Evolutionary conservation across 495 filamentous ascomycete genomes (phyloP).

Genomic region (Penicillium argentinense): DNA sequence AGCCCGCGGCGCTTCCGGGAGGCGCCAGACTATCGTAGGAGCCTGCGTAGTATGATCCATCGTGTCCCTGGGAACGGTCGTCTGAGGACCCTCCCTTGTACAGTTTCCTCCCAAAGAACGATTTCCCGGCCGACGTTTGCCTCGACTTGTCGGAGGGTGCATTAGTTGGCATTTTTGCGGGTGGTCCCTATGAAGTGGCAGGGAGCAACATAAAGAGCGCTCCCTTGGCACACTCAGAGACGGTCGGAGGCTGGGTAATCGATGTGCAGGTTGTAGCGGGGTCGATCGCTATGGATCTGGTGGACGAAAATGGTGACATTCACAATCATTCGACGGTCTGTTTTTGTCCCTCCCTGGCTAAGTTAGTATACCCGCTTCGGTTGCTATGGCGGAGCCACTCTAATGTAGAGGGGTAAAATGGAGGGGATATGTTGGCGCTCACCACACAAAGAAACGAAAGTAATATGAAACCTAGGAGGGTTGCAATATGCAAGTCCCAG

Average conservation of each 20-base stretch:
- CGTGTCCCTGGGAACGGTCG: conserved; percentile 56
- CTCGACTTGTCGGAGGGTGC: conserved; percentile 75
- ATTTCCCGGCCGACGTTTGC: conserved; percentile 81
- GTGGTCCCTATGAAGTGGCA: conserved; percentile 36
- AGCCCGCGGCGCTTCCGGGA: conserved; percentile 57
- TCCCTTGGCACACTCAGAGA: conserved; percentile 15
- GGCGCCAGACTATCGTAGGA: conserved; percentile 49
- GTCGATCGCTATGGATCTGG: conserved; percentile 21
- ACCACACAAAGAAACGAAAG: conserved; percentile 17
- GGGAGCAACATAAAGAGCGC: conserved; percentile 44
- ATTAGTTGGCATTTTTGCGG: conserved; percentile 52
- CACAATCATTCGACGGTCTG: conserved; percentile 15
- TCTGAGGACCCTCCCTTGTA: conserved; percentile 70
- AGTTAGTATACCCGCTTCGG: conserved; percentile 28
- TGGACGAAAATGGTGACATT: conserved; percentile 20
- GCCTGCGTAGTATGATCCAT: conserved; percentile 51
- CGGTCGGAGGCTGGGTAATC: not conserved
- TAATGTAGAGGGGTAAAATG: conserved; percentile 3
- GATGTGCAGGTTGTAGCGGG: conserved; percentile 6
- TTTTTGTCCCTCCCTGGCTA: conserved; percentile 26
- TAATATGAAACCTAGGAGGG: conserved; percentile 14
- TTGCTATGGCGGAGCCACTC: conserved; percentile 8
- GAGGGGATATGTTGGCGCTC: conserved; percentile 3
- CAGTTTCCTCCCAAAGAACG: conserved; percentile 77
- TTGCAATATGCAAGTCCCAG: conserved; percentile 25